Evolutionary conservation across 164 flowering plant species (phyloP).

Genomic region (Saururus chinensis): DNA sequence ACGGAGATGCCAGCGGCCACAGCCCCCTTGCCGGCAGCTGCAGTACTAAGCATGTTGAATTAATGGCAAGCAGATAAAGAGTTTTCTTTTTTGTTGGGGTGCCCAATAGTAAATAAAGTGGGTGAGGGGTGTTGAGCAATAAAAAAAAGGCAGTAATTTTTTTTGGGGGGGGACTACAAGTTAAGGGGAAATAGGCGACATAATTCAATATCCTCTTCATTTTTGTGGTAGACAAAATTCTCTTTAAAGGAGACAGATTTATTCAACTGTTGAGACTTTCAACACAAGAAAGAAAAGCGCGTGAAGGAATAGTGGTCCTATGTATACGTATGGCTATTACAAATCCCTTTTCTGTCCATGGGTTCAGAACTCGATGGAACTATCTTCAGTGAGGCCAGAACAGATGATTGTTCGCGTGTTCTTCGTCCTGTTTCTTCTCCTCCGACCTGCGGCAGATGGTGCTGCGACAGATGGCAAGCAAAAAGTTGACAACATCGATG

Average conservation of each 20-base stretch:
- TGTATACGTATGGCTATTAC: neutral
- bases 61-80: too few relatives aligned
- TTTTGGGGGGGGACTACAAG: too few relatives aligned
- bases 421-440: constrained; percentile 6
- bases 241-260: neutral
- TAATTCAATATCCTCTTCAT: too few relatives aligned
- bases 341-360: neutral
- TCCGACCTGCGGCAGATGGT: neutral
- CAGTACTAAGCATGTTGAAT: too few relatives aligned
- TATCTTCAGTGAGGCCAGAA: neutral
- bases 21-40: too few relatives aligned
- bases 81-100: too few relatives aligned
- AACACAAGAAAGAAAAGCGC: neutral
- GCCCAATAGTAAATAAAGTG: too few relatives aligned
- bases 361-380: neutral
- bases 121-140: too few relatives aligned
- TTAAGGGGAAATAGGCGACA: too few relatives aligned
- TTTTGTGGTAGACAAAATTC: neutral
- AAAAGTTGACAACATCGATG: neutral
- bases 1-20: too few relatives aligned
- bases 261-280: neutral
- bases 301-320: neutral
- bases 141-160: too few relatives aligned
- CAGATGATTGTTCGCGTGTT: neutral
- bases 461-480: neutral